phyloP scores from a whole-genome alignment of 2,329 filamentous ascomycete genomes.

The Neofusicoccum sp. region DNA sequence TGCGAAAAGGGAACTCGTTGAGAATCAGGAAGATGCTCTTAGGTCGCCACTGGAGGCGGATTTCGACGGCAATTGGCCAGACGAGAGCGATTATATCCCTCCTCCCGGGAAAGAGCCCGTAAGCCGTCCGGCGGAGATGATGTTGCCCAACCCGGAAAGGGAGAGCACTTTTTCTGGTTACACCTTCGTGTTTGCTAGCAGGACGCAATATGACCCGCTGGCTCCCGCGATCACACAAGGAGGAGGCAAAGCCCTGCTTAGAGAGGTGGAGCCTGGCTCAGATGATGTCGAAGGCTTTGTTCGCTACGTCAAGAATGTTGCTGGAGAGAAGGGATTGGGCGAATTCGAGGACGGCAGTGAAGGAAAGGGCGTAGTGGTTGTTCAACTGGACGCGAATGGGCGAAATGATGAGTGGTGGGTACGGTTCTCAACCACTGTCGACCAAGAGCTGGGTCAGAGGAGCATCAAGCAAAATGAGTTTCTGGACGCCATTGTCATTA shows the following conservation, averaged over 20 bases:
- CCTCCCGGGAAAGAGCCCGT: slow-evolving; percentile 73
- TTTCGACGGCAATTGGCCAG: slow-evolving; percentile 76
- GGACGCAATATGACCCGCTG: slow-evolving; percentile 72
- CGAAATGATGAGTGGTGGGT: slow-evolving; percentile 61
- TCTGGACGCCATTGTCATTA: slow-evolving; percentile 81
- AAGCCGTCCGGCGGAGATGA: slow-evolving; percentile 64
- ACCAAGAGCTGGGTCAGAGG: slow-evolving; percentile 72
- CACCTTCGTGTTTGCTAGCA: slow-evolving; percentile 82
- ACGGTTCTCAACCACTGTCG: slow-evolving; percentile 66
- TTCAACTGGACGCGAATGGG: slow-evolving; percentile 63
- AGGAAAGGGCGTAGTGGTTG: slow-evolving; percentile 72
- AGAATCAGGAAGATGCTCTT: slow-evolving; percentile 53
- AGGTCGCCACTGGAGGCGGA: slow-evolving; percentile 71
- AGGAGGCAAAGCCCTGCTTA: slow-evolving; percentile 76
- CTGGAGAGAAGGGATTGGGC: slow-evolving; percentile 70
- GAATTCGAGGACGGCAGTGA: slow-evolving; percentile 63
- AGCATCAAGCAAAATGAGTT: slow-evolving; percentile 90
- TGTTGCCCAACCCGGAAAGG: slow-evolving; percentile 66
- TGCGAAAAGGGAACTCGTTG: slow-evolving; percentile 52
- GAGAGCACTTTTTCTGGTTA: slow-evolving; percentile 78
- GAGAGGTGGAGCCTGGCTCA: slow-evolving; percentile 58
- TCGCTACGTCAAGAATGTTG: slow-evolving; percentile 69
- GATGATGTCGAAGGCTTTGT: slow-evolving; percentile 75
- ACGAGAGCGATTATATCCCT: slow-evolving; percentile 69
- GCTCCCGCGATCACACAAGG: slow-evolving; percentile 73